phyloP scores from a whole-genome alignment of 352 stramenopile genomes.

The Phytophthora multivora region DNA sequence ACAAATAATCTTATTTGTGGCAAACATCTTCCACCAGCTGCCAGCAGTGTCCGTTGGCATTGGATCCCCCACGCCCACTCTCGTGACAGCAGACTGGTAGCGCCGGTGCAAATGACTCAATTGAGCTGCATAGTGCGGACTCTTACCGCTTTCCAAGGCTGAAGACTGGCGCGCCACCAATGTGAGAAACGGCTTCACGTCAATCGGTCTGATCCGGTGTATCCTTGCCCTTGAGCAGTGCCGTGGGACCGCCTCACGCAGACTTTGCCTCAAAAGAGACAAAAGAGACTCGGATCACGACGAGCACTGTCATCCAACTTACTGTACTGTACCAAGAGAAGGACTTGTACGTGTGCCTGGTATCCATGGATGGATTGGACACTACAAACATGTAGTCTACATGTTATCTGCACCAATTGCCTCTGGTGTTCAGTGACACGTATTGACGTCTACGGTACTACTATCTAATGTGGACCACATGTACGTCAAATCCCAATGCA shows the following conservation, averaged over 20 bases:
- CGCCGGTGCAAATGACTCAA: slow-evolving; percentile 12
- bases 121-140: not conserved
- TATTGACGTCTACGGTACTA: slow-evolving; percentile 25
- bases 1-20: slow-evolving; percentile 27
- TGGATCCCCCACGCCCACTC: slow-evolving; percentile 35
- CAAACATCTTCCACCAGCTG: slow-evolving; percentile 13
- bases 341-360: no score
- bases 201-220: slow-evolving; percentile 28
- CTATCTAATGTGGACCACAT: not conserved
- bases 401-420: no score
- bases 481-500: not conserved
- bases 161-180: slow-evolving; percentile 16
- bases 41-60: slow-evolving; percentile 8
- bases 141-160: slow-evolving; percentile 2
- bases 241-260: slow-evolving; percentile 5
- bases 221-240: slow-evolving; percentile 28
- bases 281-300: no score
- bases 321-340: no score
- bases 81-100: slow-evolving; percentile 20
- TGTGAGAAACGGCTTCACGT: slow-evolving; percentile 35
- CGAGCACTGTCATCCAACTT: not conserved
- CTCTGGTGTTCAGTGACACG: no score
- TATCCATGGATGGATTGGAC: no score
- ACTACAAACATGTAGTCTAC: no score
- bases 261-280: not conserved